Base-by-base conservation (phyloP, 805 yeast genomes). In the Isabelozyma gotoi region DNA sequence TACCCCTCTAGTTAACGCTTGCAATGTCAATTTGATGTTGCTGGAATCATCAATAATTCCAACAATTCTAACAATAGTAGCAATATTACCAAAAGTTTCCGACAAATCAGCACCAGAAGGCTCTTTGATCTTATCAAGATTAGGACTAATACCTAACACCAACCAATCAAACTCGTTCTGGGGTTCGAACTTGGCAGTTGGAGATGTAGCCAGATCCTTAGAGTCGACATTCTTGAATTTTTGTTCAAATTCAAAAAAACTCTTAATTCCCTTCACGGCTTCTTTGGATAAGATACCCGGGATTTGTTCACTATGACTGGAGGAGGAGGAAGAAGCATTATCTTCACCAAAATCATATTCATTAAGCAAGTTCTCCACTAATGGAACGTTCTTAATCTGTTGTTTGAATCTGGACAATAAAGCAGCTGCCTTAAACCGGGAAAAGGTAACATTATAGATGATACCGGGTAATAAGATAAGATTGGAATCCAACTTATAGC, bases 401-500 rank as follows among this genome's bases (percentile, higher is more conserved):
- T 60, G 51, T 38, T 67, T 56, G 54, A 65, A 78, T 19, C 76
- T 65, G 17, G 71, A 63, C 35, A 81, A 59, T 15, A 81, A 57
- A 3, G 73, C 65, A 8, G 75, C 68, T 1, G 81, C 84, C 40
- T 73, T 70, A 41, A 66, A 61, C 41, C 73, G 65, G 14, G 73
- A 59, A 41, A 81, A 75, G 2, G 78, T 67, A n/a, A 82, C 78
- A 43, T 78, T 75, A 60, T 82, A 83, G 18, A 81, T 68, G 33
- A 82, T 76, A 0, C 87, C 87, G 1, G 89, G 88, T 7, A 82
- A 53, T 21, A 81, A 69, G 11, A 83, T 79, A 41, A 71, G 54
- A 46, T 68, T 63, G 35, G 75, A 68, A 48, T 72, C 76, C 17
- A 72, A 50, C 38, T 60, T 64, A 53, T 71, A 71, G 34, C 66